phyloP scores from a whole-genome alignment of 2,329 filamentous ascomycete species.

The Mollisiaceae sp. region DNA sequence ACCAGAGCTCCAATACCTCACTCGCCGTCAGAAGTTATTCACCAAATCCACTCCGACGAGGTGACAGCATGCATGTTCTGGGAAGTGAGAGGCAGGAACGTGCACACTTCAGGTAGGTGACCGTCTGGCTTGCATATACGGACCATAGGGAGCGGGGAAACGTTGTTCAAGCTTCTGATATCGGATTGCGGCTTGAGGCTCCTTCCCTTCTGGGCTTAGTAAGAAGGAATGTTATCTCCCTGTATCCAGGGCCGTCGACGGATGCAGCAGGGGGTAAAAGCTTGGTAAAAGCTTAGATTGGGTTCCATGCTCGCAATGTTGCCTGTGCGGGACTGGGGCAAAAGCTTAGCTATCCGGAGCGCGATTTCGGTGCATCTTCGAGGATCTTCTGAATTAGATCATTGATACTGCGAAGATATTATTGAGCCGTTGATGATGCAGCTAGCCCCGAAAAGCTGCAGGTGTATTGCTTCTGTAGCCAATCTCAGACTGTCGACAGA shows the following conservation, averaged over 20 bases:
- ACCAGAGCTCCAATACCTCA: neutral
- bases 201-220: neutral
- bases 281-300: slow-evolving; percentile 1
- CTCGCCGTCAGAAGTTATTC: neutral
- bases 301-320: neutral
- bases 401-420: too few relatives aligned
- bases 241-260: neutral
- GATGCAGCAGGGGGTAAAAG: neutral
- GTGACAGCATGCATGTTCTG: slow-evolving; percentile 1
- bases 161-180: neutral
- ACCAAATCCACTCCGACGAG: neutral
- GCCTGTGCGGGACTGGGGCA: neutral
- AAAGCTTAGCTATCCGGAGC: too few relatives aligned
- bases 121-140: neutral
- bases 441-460: too few relatives aligned
- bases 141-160: neutral
- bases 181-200: neutral
- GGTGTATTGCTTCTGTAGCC: too few relatives aligned
- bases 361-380: too few relatives aligned
- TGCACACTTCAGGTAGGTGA: neutral
- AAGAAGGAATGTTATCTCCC: neutral
- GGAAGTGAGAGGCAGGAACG: slow-evolving; percentile 2
- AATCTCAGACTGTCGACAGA: too few relatives aligned
- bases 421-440: too few relatives aligned
- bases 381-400: too few relatives aligned